These are phyloP conservation scores for Phytophthora citrophthora DNA, from an alignment of 352 stramenopile genomes.

Conservation along the genomic window DNA sequence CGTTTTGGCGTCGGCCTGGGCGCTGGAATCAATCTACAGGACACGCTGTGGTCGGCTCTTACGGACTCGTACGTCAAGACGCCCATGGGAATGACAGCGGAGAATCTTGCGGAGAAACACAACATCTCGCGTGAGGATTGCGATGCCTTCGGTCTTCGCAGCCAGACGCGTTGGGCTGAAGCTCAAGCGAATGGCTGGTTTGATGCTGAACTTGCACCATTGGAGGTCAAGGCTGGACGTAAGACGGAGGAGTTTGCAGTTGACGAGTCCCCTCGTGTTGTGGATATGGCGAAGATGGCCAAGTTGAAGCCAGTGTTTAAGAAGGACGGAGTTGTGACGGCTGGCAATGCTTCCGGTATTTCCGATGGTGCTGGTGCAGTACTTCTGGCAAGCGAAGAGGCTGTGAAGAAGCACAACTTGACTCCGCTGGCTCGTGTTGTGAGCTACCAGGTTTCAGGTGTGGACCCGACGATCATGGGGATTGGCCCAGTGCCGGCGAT, in stretches of 20 bases:
- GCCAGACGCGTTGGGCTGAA: conserved; percentile 92
- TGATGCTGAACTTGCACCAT: conserved; percentile 93
- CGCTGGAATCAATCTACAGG: conserved; percentile 92
- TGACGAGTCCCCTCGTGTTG: conserved; percentile 82
- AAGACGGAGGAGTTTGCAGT: conserved; percentile 87
- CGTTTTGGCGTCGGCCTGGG: conserved; percentile 95
- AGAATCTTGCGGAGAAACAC: conserved; percentile 98
- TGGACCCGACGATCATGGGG: conserved; percentile 97
- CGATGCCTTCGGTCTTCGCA: conserved; percentile 95
- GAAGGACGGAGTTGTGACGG: conserved; percentile 97
- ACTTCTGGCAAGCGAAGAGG: conserved; percentile 94
- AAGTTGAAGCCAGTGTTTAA: conserved; percentile 97
- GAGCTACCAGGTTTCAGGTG: conserved; percentile 93
- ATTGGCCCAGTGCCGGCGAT: conserved; percentile 97
- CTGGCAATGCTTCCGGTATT: conserved; percentile 96
- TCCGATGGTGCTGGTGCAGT: conserved; percentile 96
- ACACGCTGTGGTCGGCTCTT: conserved; percentile 97
- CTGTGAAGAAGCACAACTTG: conserved; percentile 93
- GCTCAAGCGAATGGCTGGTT: conserved; percentile 94
- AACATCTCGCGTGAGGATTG: conserved; percentile 94
- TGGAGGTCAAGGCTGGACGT: conserved; percentile 91
- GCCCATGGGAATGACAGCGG: conserved; percentile 98
- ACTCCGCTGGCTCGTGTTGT: conserved; percentile 94
- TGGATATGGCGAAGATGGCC: conserved; percentile 85
- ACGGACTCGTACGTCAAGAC: conserved; percentile 95